A percentile compares a stretch with the other conserved stretches of the same genome.
Evolutionary conservation across 257 asterid species (phyloP).

Genomic region (Fraxinus excelsior): DNA sequence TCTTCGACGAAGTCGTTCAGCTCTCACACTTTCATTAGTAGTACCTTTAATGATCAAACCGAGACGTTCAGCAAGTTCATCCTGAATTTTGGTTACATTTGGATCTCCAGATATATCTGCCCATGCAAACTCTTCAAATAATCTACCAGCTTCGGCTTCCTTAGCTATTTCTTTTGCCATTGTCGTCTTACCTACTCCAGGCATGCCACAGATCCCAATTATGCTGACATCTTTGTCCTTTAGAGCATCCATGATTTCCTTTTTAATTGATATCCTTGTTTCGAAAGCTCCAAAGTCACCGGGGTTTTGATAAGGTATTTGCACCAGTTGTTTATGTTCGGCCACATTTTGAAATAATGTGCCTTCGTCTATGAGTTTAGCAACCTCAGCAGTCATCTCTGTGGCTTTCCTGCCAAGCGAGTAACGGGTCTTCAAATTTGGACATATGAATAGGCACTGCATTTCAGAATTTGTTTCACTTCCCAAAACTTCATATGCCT

Average conservation of each 20-base stretch:
- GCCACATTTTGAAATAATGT: neutral
- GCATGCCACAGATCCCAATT: conserved; percentile 27
- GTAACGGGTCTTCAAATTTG: conserved; percentile 5
- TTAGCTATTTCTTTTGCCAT: conserved; percentile 11
- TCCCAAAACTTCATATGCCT: no score
- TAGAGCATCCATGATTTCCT: conserved; percentile 16
- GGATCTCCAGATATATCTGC: neutral
- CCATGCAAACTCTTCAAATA: conserved; percentile 23
- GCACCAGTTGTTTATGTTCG: neutral
- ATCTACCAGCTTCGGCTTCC: neutral
- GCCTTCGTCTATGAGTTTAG: neutral
- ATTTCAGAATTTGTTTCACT: no score
- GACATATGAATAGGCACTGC: no score
- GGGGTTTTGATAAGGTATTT: neutral
- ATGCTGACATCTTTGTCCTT: neutral
- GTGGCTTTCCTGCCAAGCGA: neutral
- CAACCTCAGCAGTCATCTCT: neutral
- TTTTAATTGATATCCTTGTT: conserved; percentile 12
- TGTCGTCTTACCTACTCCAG: conserved; percentile 28
- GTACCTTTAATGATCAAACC: neutral
- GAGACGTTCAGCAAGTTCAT: neutral
- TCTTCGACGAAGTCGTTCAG: no score
- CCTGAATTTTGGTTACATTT: conserved; percentile 10
- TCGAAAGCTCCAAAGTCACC: neutral
- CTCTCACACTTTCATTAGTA: no score